A percentile compares a stretch with the other conserved stretches of the same genome.
phyloP scores from a whole-genome alignment of 495 filamentous ascomycete genomes.

The Aspergillus baeticus region DNA sequence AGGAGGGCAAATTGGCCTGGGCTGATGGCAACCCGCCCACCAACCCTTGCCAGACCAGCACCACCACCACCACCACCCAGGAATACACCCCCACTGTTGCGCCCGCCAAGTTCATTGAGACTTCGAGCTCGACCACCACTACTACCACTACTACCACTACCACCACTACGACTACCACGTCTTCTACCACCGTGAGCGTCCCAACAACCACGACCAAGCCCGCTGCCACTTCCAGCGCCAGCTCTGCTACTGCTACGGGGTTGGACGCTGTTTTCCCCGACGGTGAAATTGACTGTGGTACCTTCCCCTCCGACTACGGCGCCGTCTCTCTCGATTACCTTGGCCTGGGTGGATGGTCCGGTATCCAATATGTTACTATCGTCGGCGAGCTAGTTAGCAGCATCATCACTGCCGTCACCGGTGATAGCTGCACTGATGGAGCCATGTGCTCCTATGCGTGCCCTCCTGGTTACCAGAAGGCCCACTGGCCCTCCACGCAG shows the following conservation, averaged over 20 bases:
- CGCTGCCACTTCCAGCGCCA: conserved; percentile 18
- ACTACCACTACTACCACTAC: conserved; percentile 22
- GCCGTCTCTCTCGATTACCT: conserved; percentile 69
- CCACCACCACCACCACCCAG: conserved; percentile 18
- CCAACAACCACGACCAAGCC: conserved; percentile 21
- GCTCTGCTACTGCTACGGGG: conserved; percentile 42
- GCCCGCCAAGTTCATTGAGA: conserved; percentile 32
- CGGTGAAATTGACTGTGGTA: conserved; percentile 65
- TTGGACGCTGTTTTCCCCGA: conserved; percentile 73
- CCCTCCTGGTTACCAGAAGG: conserved; percentile 87
- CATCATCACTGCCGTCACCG: conserved; percentile 61
- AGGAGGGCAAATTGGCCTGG: conserved; percentile 49
- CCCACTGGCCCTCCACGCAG: conserved; percentile 84
- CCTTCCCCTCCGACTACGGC: conserved; percentile 83
- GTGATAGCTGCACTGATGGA: conserved; percentile 55
- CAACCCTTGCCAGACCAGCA: conserved; percentile 29
- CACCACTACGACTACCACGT: conserved; percentile 20
- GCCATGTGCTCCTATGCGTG: conserved; percentile 92
- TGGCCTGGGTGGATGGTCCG: conserved; percentile 72
- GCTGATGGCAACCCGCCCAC: conserved; percentile 29
- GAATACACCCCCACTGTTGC: conserved; percentile 21
- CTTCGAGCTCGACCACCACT: conserved; percentile 13
- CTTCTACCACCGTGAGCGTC: conserved; percentile 11
- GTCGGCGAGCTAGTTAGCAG: conserved; percentile 47
- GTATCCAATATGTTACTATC: conserved; percentile 62